Evolutionary conservation across 129 eudicot species (phyloP).

Genomic region (Escallonia rubra): DNA sequence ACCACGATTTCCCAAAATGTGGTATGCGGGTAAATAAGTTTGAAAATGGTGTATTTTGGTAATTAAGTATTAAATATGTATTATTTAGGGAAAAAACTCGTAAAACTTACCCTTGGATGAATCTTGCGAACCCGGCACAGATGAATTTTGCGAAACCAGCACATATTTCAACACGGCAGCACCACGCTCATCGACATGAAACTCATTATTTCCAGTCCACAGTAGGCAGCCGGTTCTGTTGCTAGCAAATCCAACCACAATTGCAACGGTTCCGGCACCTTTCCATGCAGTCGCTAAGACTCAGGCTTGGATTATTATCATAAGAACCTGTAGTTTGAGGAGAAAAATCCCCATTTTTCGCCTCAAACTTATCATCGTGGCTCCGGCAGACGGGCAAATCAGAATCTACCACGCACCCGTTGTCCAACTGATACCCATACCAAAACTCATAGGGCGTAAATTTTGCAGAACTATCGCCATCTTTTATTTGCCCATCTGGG

Average conservation of each 20-base stretch:
- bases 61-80: no score
- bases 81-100: no score
- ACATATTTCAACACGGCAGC: not conserved
- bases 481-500: not conserved
- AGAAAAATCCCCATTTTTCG: slow-evolving; percentile 2
- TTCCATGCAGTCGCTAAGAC: slow-evolving; percentile 21
- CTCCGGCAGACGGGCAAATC: slow-evolving; percentile 8
- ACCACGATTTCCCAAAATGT: no score
- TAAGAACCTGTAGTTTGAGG: not conserved
- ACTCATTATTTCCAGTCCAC: not conserved
- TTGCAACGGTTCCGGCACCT: slow-evolving; percentile 18
- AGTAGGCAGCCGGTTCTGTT: slow-evolving; percentile 16
- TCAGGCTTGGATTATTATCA: slow-evolving; percentile 4
- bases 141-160: not conserved
- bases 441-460: not conserved
- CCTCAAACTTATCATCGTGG: not conserved
- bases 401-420: slow-evolving; percentile 8
- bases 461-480: not conserved
- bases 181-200: not conserved
- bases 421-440: slow-evolving; percentile 3
- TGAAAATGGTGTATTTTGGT: no score
- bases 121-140: no score
- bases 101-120: slow-evolving; percentile 6
- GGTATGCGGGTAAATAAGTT: no score
- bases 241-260: slow-evolving; percentile 12